Percentiles rank a stretch among this genome's conserved stretches.
phyloP scores from a whole-genome alignment of 2,329 filamentous ascomycete genomes.

The Paraphaeosphaeria sporulosa region DNA sequence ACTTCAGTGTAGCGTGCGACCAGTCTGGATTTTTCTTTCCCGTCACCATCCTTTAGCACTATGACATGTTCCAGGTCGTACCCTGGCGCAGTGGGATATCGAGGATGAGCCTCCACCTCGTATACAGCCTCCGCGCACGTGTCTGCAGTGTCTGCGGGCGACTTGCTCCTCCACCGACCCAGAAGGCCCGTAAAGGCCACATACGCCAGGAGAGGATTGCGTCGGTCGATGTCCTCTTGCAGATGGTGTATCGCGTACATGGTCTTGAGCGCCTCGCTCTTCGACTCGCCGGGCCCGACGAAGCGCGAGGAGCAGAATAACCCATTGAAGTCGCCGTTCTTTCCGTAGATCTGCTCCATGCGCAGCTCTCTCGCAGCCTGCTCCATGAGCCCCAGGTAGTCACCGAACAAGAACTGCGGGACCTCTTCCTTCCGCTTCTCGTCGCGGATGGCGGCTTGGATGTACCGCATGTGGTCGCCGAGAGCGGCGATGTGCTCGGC shows the following conservation, averaged over 20 bases:
- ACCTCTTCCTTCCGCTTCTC: conserved; percentile 54
- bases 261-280: conserved; percentile 51
- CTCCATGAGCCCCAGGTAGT: conserved; percentile 79
- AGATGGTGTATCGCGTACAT: conserved; percentile 53
- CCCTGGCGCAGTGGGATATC: neutral
- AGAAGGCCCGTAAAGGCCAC: conserved; percentile 73
- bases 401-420: conserved; percentile 79
- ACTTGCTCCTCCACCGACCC: conserved; percentile 63
- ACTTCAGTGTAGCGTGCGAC: conserved; percentile 12
- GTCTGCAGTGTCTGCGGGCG: neutral
- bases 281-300: conserved; percentile 33
- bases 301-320: conserved; percentile 45
- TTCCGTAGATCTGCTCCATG: conserved; percentile 42
- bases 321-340: conserved; percentile 57
- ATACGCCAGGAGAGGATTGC: conserved; percentile 61
- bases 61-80: conserved; percentile 12
- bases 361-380: conserved; percentile 69
- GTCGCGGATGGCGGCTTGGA: conserved; percentile 22
- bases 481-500: conserved; percentile 42
- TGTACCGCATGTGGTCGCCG: conserved; percentile 27
- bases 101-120: conserved; percentile 13
- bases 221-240: conserved; percentile 51
- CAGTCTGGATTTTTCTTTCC: neutral
- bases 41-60: neutral
- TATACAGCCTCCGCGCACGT: neutral